These are phyloP conservation scores for Candida insectalens DNA, from an alignment of 805 yeast species.

Conservation along the genomic window DNA sequence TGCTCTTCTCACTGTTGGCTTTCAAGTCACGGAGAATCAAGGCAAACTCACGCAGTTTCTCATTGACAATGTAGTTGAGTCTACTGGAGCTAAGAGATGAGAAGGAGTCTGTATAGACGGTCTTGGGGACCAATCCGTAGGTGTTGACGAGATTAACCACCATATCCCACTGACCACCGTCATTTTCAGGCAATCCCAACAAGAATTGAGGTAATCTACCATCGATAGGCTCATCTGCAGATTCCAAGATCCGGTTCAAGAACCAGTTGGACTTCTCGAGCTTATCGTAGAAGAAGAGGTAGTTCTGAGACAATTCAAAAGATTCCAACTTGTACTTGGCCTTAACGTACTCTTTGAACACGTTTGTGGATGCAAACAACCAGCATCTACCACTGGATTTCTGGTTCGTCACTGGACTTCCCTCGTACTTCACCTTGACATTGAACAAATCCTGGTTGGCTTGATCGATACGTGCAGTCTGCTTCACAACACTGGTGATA, in stretches of 20 bases:
- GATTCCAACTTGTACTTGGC: slow-evolving; percentile 52
- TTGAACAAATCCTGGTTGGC: slow-evolving; percentile 33
- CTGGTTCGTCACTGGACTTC: slow-evolving; percentile 67
- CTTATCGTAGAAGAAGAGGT: slow-evolving; percentile 77
- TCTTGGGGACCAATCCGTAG: slow-evolving; percentile 74
- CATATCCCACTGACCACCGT: slow-evolving; percentile 92
- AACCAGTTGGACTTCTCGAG: slow-evolving; percentile 79
- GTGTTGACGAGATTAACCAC: slow-evolving; percentile 65
- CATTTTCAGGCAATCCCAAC: slow-evolving; percentile 57
- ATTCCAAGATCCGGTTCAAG: slow-evolving; percentile 64
- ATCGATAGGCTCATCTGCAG: slow-evolving; percentile 56
- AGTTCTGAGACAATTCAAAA: slow-evolving; percentile 71
- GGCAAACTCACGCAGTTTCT: slow-evolving; percentile 73
- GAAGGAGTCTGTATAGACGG: slow-evolving; percentile 61
- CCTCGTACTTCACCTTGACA: slow-evolving; percentile 36
- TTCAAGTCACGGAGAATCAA: slow-evolving; percentile 49
- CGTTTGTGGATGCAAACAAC: slow-evolving; percentile 78
- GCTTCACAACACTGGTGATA: slow-evolving; percentile 32
- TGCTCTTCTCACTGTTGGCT: slow-evolving; percentile 21
- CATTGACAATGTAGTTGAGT: slow-evolving; percentile 56
- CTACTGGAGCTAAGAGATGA: slow-evolving; percentile 44
- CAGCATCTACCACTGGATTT: slow-evolving; percentile 76
- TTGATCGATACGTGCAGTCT: slow-evolving; percentile 20
- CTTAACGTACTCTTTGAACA: slow-evolving; percentile 55
- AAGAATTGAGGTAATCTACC: slow-evolving; percentile 63